Percentiles rank a stretch among this genome's conserved stretches.
Conservation (phyloP, 768 basidiomycete genomes). For the Coprinopsis strossmayeri region DNA sequence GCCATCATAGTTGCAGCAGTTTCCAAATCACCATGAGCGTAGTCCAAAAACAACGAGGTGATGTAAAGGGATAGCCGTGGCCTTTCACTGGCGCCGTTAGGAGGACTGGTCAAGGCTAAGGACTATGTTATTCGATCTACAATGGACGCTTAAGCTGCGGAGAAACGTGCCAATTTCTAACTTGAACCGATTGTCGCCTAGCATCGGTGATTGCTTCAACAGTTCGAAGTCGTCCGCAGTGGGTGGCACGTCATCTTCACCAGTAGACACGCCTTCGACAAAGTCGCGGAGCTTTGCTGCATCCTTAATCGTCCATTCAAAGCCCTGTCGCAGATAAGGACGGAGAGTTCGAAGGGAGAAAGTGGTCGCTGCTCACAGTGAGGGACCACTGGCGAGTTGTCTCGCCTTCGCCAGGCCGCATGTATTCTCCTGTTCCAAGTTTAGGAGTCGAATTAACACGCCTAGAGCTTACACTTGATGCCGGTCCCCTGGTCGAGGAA, state of each 20-base stretch:
- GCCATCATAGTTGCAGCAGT: constrained; percentile 62
- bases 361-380: constrained; percentile 39
- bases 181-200: constrained; percentile 68
- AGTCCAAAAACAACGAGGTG: constrained; percentile 59
- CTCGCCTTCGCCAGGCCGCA: too few species aligned
- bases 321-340: constrained; percentile 41
- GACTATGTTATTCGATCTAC: constrained; percentile 17
- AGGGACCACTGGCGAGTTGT: constrained; percentile 61
- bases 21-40: constrained; percentile 52
- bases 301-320: constrained; percentile 65
- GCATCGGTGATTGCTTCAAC: constrained; percentile 55
- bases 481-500: constrained; percentile 12
- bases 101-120: constrained; percentile 16
- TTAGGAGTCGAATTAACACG: background rate
- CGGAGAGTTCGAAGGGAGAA: background rate
- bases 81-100: constrained; percentile 20
- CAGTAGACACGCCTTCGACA: constrained; percentile 43
- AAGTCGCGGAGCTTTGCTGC: constrained; percentile 50
- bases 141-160: constrained; percentile 1
- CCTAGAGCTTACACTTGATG: background rate
- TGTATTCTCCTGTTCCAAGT: background rate
- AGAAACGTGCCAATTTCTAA: constrained; percentile 55
- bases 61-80: constrained; percentile 51
- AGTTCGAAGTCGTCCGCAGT: constrained; percentile 48
- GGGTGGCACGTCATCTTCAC: constrained; percentile 20